Evolutionary conservation across 2,329 filamentous ascomycete genomes (phyloP), one percentile per base, ranked within the genome.

Genomic region (Lasiodiplodia sp.): DNA sequence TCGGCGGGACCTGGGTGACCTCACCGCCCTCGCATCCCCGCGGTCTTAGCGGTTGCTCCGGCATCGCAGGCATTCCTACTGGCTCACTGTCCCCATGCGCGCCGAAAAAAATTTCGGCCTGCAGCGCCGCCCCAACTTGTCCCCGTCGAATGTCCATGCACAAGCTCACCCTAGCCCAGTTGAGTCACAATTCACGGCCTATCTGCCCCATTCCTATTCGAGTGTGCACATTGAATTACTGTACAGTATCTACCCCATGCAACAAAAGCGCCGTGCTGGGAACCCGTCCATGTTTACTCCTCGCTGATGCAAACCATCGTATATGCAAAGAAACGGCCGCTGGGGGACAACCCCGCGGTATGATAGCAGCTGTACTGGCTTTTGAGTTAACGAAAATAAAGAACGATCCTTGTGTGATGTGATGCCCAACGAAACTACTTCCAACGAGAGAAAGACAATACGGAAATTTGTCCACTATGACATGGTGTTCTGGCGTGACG

Each of bases 21-120:
- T 68, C 66, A 68, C 66, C 66, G 66, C 66, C 66, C 37, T 25
- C 56, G 49, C 56, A 52, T 40, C 47, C 66, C 53, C 66, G 57
- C 56, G 51, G 28, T 25, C 21, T 38, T 10, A 23, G 34, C 31
- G 23, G 44, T 23, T 47, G 23, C 56, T 68, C 56, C 66, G 66
- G 57, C 47, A 67, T 49, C 65, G 65, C 65, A 60, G 25, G 21
- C n/a, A 14, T 60, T 60, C 55, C 55, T 40, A 67, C 55, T 67
- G 65, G 65, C 28, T 60, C 31, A 14, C 58, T 18, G 58, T 25
- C 56, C 23, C 11, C 25, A 62, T 62, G 47, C 60, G 28, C 60
- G 31, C 60, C 60, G 60, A 64, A 64, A 64, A 34, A 28, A 49
- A 49, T 47, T 63, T 64, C 47, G 28, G 60, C 31, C 23, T 52